Percentiles rank a stretch among this genome's conserved stretches.
Conservation (phyloP, 129 eudicot species). For the Dittrichia graveolens region DNA sequence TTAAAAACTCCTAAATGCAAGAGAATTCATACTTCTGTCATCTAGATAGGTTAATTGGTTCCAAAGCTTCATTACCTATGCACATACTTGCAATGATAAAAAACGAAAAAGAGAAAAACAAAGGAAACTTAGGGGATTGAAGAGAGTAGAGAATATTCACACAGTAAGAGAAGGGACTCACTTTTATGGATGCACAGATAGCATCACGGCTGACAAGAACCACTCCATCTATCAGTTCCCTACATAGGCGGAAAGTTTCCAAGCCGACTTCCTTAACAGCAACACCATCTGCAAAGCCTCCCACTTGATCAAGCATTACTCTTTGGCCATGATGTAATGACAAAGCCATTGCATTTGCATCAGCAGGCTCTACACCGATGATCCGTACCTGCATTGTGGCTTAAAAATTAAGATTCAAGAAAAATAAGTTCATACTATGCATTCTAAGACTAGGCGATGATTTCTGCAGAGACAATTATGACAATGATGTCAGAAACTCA, state of each 20-base stretch:
- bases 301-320: constrained; percentile 86
- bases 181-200: constrained; percentile 98
- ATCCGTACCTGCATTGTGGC: constrained; percentile 58
- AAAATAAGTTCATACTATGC: neutral
- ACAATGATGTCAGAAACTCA: neutral
- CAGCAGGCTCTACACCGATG: constrained; percentile 98
- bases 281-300: constrained; percentile 99
- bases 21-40: neutral
- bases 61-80: neutral
- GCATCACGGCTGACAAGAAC: constrained; percentile 99
- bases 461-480: neutral
- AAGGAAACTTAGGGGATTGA: too few relatives aligned
- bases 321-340: constrained; percentile 84
- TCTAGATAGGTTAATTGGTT: neutral
- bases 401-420: neutral
- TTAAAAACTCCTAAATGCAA: neutral
- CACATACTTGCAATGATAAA: neutral
- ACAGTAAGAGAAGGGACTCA: constrained; percentile 33
- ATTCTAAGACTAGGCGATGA: constrained; percentile 7
- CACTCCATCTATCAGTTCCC: constrained; percentile 89
- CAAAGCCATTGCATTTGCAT: constrained; percentile 99
- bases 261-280: constrained; percentile 95
- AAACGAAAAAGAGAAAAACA: too few relatives aligned
- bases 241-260: constrained; percentile 80
- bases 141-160: neutral